These are phyloP conservation scores for Colletotrichum sublineola DNA, from an alignment of 2,329 filamentous ascomycete species.

Conservation along the genomic window DNA sequence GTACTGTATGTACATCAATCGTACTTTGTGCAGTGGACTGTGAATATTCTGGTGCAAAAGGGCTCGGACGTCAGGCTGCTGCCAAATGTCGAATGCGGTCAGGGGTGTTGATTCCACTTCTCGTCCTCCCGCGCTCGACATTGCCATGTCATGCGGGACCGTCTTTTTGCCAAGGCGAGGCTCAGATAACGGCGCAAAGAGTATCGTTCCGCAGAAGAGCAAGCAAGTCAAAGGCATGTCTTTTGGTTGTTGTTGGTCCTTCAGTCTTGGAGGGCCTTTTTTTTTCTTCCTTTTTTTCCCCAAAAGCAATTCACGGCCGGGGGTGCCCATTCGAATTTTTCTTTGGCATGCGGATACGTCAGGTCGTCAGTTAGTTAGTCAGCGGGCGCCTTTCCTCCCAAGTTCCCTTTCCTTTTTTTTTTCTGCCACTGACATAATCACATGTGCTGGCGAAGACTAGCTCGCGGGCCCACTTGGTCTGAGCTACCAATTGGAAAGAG, in stretches of 20 bases:
- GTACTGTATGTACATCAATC: slow-evolving; percentile 7
- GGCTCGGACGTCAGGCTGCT: slow-evolving; percentile 37
- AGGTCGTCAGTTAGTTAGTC: slow-evolving; percentile 13
- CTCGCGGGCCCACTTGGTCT: not conserved
- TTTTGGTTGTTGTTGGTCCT: not conserved
- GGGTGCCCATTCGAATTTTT: not conserved
- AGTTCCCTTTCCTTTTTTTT: slow-evolving; percentile 24
- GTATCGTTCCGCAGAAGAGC: not conserved
- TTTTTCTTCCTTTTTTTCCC: not conserved
- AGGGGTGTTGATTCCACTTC: slow-evolving; percentile 29
- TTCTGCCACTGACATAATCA: slow-evolving; percentile 39
- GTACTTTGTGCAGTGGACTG: not conserved
- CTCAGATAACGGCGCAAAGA: slow-evolving; percentile 1
- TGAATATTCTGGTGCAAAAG: slow-evolving; percentile 15
- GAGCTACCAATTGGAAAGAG: slow-evolving; percentile 3
- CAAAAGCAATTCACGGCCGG: slow-evolving; percentile 21
- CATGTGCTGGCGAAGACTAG: slow-evolving; percentile 25
- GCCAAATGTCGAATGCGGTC: slow-evolving; percentile 35
- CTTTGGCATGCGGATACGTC: slow-evolving; percentile 11
- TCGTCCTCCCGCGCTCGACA: slow-evolving; percentile 20
- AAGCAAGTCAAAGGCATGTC: not conserved
- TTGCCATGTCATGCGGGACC: slow-evolving; percentile 1
- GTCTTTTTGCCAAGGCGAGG: slow-evolving; percentile 10
- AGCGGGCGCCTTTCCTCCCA: slow-evolving; percentile 13
- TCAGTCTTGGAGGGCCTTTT: not conserved